Evolutionary conservation across 2,329 filamentous ascomycete species (phyloP), one percentile per base, ranked within the genome.

Genomic region (Rhynchosporium agropyri): DNA sequence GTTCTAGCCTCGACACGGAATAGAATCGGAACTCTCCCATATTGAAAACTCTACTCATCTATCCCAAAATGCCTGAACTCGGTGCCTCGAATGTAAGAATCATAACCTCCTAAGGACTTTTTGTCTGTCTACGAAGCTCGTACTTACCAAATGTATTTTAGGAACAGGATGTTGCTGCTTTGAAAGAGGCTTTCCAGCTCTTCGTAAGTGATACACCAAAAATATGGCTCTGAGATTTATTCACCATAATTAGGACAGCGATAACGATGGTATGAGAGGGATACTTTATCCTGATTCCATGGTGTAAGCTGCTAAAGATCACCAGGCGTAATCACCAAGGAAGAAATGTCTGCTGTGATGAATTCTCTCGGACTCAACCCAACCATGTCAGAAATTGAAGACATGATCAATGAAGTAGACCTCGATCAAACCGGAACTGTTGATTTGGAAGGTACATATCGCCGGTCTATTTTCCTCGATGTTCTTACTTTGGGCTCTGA

Each of bases 321-420:
- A 15, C 15, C 49, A 86, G 84, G 84, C 66, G 82, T 85, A 74
- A 87, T 88, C 78, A 86, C 84, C 65, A 84, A 83, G 72, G 81
- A 82, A 70, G 85, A 87, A 75, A 80, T 88, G 60, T 84, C 84
- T 73, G 83, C 82, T 58, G 84, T 87, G 69, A 87, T 88, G 84
- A 80, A 80, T 73, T 84, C 83, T 62, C 83, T 88, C 45, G 84
- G 84, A 71, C 82, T 86, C 71, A 85, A 86, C 75, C 83, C 85
- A 64, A 84, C 81, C 76, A 82, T 85, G 67, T 80, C 81, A 61
- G 85, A 88, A 76, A 79, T 88, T 60, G 81, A 85, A 74, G 84
- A 88, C 74, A 86, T 88, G 79, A 85, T 88, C 77, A 86, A 85
- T 76, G 85, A 88, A 76, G 84, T 86, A 66, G 85, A 88, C 69